phyloP scores from a whole-genome alignment of 345 rosid genomes.

The Hibiscus trionum region DNA sequence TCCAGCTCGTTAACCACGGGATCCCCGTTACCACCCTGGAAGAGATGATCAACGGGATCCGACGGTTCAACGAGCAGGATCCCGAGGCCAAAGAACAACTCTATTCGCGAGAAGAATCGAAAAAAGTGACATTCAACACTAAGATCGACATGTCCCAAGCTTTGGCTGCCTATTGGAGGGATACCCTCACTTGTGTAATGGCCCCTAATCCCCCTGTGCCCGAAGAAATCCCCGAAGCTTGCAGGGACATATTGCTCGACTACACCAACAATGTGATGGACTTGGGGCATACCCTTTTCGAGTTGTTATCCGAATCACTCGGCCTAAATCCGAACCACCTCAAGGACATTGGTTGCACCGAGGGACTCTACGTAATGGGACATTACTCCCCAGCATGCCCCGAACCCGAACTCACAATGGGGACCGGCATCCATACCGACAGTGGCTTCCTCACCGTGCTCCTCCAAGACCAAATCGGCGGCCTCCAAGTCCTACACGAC shows the following conservation, averaged over 20 bases:
- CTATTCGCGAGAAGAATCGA: constrained; percentile 10
- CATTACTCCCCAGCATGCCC: constrained; percentile 39
- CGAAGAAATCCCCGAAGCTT: constrained; percentile 16
- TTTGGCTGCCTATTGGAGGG: constrained; percentile 23
- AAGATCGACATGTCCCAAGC: constrained; percentile 19
- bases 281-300: constrained; percentile 8
- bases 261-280: constrained; percentile 11
- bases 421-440: constrained; percentile 40
- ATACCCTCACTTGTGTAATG: constrained; percentile 9
- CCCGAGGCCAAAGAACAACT: constrained; percentile 17
- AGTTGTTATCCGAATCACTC: constrained; percentile 21
- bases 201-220: constrained; percentile 13
- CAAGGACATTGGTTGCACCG: constrained; percentile 4
- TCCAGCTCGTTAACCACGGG: constrained; percentile 20
- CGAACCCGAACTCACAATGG: constrained; percentile 28
- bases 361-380: constrained; percentile 15
- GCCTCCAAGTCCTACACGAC: constrained; percentile 44
- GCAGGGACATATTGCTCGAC: constrained; percentile 14
- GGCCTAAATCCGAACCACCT: constrained; percentile 16
- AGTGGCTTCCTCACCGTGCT: constrained; percentile 38
- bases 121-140: constrained; percentile 10
- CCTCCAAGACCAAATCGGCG: constrained; percentile 42
- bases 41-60: constrained; percentile 12
- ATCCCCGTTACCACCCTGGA: constrained; percentile 8
- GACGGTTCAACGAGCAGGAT: constrained; percentile 18